Base-by-base conservation (phyloP, 1,139 yeast species). In the Hansenula sp. region DNA sequence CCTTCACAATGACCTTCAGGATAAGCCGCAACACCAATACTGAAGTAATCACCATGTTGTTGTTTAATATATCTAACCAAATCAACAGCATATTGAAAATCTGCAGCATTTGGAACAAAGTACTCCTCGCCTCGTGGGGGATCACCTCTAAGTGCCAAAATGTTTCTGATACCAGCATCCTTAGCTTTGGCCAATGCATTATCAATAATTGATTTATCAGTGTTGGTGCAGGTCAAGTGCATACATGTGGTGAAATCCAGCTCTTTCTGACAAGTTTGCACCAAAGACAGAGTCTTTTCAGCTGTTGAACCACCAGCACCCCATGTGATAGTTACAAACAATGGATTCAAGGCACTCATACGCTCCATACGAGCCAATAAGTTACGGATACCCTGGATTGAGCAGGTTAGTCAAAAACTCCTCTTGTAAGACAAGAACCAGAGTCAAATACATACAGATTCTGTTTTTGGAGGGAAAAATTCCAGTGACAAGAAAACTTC, bases 281-380 rank as follows among this genome's bases (percentile, higher is more conserved):
- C 96, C 47, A 93, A 70, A 41, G 87, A 94, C 48, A 93, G 67
- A 0, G 97, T 86, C 66, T 89, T 90, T 45, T 79, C 84, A 43
- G 94, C 81, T 5, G 98, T 90, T 3, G 96, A 82, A 2, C 99
- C 99, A 33, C 98, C 98, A 9, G 99, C 98, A 27, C 99, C 99
- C 98, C 99, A 93, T 0, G 99, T 94, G 11, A 94, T 85, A 3
- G 96, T 88, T 43, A 91, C 83, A 62, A 93, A 94, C 21, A 85
- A 67, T 3, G 98, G 98, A 44, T 90, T 91, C 51, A 93, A 69
- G 3, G 86, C 84, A 58, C 86, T 79, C 94, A 93, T 85, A 60
- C 99, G 82, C 58, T 80, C 80, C 66, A 93, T 79, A 65, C 99
- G 83, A 31, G 91, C 89, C 41, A 87, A 70, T 50, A 93, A 70